phyloP scores from a whole-genome alignment of 139 green algal species.

The Chlorokybus atmophyticus region DNA sequence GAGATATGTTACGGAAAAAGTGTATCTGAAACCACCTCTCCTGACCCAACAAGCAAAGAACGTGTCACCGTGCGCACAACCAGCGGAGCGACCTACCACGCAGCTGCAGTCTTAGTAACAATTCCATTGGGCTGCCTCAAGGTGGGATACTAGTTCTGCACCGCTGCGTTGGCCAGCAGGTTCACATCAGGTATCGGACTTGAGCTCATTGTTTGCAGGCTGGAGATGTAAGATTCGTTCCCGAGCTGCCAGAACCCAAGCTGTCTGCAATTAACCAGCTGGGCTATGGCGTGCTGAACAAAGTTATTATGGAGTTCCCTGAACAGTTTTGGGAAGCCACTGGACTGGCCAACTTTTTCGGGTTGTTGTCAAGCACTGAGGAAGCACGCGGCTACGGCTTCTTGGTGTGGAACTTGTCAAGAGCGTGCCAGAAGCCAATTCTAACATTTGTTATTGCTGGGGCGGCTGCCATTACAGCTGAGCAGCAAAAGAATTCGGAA shows the following conservation, averaged over 20 bases:
- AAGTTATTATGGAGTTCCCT: slow-evolving; percentile 69
- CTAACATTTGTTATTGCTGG: too few species aligned
- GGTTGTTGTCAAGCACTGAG: slow-evolving; percentile 32
- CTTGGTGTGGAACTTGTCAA: slow-evolving; percentile 84
- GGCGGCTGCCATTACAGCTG: too few species aligned
- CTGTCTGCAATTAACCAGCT: slow-evolving; percentile 42
- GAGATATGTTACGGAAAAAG: too few species aligned
- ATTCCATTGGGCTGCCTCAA: slow-evolving; percentile 40
- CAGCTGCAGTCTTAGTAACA: slow-evolving; percentile 49
- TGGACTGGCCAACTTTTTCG: slow-evolving; percentile 53
- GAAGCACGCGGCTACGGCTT: slow-evolving; percentile 48
- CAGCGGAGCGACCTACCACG: slow-evolving; percentile 31
- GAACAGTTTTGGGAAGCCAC: slow-evolving; percentile 59
- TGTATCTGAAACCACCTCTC: too few species aligned
- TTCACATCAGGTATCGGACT: too few species aligned
- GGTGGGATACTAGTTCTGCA: too few species aligned
- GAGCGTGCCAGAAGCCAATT: too few species aligned
- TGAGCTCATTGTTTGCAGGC: too few species aligned
- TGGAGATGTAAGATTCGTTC: slow-evolving; percentile 47
- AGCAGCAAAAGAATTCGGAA: too few species aligned
- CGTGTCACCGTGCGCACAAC: too few species aligned
- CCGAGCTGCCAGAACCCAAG: slow-evolving; percentile 61
- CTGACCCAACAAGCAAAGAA: too few species aligned
- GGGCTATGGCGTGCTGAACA: slow-evolving; percentile 74
- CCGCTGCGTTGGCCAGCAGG: too few species aligned